Conservation (phyloP, 2,329 filamentous ascomycete genomes). For the Thielaviopsis musarum region DNA sequence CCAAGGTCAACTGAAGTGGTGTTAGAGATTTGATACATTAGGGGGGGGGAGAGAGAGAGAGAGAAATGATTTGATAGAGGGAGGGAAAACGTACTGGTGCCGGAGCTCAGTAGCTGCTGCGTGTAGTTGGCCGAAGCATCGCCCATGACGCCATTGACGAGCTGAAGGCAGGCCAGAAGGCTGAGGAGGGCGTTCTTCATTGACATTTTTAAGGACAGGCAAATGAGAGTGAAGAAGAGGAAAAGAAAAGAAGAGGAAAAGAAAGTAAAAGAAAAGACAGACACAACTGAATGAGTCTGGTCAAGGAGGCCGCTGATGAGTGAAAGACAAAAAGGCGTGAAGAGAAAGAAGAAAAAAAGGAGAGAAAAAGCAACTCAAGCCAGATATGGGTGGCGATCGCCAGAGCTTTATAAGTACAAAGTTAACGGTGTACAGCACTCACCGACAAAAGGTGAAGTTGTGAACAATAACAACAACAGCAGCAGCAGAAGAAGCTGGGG, state of each 20-base stretch:
- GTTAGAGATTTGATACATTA: too few relatives aligned
- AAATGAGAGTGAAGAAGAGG: not conserved
- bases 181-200: constrained; percentile 5
- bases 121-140: constrained; percentile 14
- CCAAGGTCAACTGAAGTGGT: constrained; percentile 14
- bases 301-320: too few relatives aligned
- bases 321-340: not conserved
- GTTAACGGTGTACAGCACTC: not conserved
- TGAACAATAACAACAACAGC: too few relatives aligned
- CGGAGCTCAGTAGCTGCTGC: constrained; percentile 13
- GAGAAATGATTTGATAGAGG: not conserved
- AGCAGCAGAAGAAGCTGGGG: too few relatives aligned
- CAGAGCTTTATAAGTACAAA: not conserved
- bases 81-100: constrained; percentile 10
- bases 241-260: not conserved
- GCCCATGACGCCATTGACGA: constrained; percentile 10
- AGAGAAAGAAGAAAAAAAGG: not conserved
- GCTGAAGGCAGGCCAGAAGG: constrained; percentile 11
- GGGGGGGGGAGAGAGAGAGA: not conserved
- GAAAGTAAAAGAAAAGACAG: not conserved
- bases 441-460: too few relatives aligned
- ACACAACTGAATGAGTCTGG: too few relatives aligned
- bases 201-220: not conserved
- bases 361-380: too few relatives aligned
- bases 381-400: not conserved